phyloP scores from a whole-genome alignment of 2,329 filamentous ascomycete genomes.

The Pseudocercospora macadamiae region DNA sequence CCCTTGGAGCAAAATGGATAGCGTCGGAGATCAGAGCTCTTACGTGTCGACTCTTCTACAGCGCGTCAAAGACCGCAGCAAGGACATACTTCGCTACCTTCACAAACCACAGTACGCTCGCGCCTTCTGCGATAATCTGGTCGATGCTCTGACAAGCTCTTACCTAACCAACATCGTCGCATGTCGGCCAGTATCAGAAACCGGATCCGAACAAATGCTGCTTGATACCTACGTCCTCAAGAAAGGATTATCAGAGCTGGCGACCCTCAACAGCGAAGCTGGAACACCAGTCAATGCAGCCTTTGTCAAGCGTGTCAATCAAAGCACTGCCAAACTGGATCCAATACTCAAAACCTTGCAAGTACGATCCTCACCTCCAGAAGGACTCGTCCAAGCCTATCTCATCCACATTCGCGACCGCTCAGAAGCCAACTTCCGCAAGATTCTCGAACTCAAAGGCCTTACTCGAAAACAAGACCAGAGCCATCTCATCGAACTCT shows the following conservation, averaged over 20 bases:
- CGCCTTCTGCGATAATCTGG: constrained; percentile 93
- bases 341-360: constrained; percentile 94
- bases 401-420: constrained; percentile 95
- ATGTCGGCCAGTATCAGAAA: constrained; percentile 88
- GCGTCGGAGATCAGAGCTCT: constrained; percentile 87
- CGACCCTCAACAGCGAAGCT: constrained; percentile 62
- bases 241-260: constrained; percentile 73
- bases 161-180: constrained; percentile 85
- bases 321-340: constrained; percentile 83
- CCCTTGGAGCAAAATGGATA: constrained; percentile 91
- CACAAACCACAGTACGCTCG: constrained; percentile 92
- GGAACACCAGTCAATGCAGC: constrained; percentile 58
- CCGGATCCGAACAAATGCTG: constrained; percentile 96
- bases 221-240: constrained; percentile 91
- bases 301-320: constrained; percentile 84
- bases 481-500: constrained; percentile 80
- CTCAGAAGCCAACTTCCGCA: constrained; percentile 92
- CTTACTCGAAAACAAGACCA: constrained; percentile 81
- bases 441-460: constrained; percentile 93
- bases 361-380: constrained; percentile 85
- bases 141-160: constrained; percentile 78
- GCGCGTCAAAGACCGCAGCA: constrained; percentile 70
- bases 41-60: constrained; percentile 83
- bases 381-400: constrained; percentile 95
- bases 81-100: constrained; percentile 74